phyloP scores from a whole-genome alignment of 75 land plant genomes.

The Pinus taeda region DNA sequence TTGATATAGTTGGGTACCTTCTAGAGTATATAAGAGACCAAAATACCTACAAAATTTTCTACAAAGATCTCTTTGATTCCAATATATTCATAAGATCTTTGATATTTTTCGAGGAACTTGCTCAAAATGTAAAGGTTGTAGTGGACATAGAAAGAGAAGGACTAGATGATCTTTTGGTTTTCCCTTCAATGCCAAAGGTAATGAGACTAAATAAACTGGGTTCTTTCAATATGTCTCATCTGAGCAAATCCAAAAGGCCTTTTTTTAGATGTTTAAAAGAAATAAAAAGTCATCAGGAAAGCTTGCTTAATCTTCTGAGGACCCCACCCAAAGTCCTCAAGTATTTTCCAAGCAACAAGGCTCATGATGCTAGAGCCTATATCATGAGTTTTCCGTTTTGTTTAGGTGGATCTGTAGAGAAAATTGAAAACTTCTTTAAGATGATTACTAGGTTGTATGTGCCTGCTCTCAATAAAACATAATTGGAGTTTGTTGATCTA shows the following conservation, averaged over 20 bases:
- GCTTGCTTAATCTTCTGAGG: conserved; percentile 85
- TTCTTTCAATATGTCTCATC: too few species aligned
- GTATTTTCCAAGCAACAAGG: conserved; percentile 92
- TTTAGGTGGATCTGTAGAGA: conserved; percentile 92
- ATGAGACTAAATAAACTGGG: too few species aligned
- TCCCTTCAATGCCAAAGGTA: conserved; percentile 10
- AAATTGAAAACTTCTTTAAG: conserved; percentile 69
- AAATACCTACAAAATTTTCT: too few species aligned
- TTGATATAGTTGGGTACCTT: too few species aligned
- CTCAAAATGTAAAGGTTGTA: not conserved
- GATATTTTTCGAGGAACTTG: too few species aligned
- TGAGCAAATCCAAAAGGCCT: too few species aligned
- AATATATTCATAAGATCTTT: too few species aligned
- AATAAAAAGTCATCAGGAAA: conserved; percentile 40
- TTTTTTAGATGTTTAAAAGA: too few species aligned
- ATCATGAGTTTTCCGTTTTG: conserved; percentile 95
- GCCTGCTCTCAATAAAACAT: not conserved
- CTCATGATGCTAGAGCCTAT: conserved; percentile 89
- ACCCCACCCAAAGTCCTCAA: conserved; percentile 37
- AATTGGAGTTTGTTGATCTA: conserved; percentile 77
- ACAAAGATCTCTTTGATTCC: too few species aligned
- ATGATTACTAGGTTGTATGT: conserved; percentile 62
- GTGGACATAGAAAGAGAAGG: conserved; percentile 50
- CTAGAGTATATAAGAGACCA: too few species aligned
- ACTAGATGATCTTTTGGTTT: conserved; percentile 91